Evolutionary conservation across 2,329 filamentous ascomycete genomes (phyloP), one percentile per base, ranked within the genome.

Genomic region (Penicillium palitans): DNA sequence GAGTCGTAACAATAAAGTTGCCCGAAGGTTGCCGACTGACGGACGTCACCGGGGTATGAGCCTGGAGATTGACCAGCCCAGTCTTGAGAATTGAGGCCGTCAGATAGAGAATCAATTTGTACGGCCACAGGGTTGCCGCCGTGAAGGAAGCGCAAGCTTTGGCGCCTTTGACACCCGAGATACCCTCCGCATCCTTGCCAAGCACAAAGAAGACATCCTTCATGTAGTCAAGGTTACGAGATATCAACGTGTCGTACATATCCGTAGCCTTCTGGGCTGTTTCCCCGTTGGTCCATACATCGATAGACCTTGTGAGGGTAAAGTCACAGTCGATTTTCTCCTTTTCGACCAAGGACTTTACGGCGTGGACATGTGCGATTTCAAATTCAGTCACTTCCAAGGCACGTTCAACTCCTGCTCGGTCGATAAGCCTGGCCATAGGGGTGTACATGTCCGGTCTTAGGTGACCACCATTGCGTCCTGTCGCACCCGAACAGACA

Each of bases 21-120:
- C 79, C 88, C 89, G n/a, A 69, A 66, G n/a, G 62, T 47, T 61
- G 63, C 37, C 52, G 49, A 12, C 46, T 69, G 40, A 69, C 68
- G 13, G 57, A 71, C 21, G 61, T 69, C 4, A 77, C 83, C 0
- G 80, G 76, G 3, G 83, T 86, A 55, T 76, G 72, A 0, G 83
- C 81, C 67, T 86, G 83, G 41, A 86, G 59, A 57, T 84, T 83
- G 27, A 86, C 63, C 0, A 15, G 17, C 0, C 78, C 79, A 49
- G 65, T 71, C 2, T 66, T 73, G 25, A 76, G 74, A 31, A 92
- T 61, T 85, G 1, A 96, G 13, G 45, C 45, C 3, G 45, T 77
- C 0, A 93, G 80, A 74, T 85, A 88, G 2, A 87, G 79, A 3
- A 96, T 87, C 29, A 96, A 83, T 76, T 95, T 96, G 74, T 96